phyloP scores from a whole-genome alignment of 202 grass and related monocot genomes.

The Carex arenaria region DNA sequence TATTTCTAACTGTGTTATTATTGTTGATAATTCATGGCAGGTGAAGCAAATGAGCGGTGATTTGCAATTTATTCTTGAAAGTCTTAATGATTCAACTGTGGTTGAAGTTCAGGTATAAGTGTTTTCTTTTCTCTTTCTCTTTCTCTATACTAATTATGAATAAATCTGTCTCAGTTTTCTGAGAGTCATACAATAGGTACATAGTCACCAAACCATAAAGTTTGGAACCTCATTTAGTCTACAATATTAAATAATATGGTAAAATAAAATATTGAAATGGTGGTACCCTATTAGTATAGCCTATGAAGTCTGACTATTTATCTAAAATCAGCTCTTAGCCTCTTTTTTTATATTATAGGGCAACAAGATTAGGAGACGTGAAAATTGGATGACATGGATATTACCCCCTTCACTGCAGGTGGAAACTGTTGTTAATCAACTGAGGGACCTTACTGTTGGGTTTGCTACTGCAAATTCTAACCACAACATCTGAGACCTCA shows the following conservation, averaged over 20 bases:
- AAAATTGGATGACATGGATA: conserved; percentile 63
- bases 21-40: conserved; percentile 18
- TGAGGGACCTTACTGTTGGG: background rate
- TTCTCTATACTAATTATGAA: background rate
- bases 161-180: background rate
- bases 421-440: background rate
- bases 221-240: background rate
- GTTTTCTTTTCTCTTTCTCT: background rate
- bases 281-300: background rate
- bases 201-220: background rate
- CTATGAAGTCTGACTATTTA: background rate
- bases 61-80: conserved; percentile 26
- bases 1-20: conserved; percentile 7
- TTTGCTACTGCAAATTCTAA: background rate
- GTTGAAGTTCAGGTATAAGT: conserved; percentile 37
- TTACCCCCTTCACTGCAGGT: conserved; percentile 11
- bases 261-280: background rate
- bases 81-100: conserved; percentile 17
- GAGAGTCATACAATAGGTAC: background rate
- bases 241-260: background rate
- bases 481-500: background rate
- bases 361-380: conserved; percentile 49
- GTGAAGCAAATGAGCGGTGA: conserved; percentile 23
- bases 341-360: conserved; percentile 36
- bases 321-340: background rate